Conservation (phyloP, 2,329 filamentous ascomycete species). For the Penicillium polonicum region DNA sequence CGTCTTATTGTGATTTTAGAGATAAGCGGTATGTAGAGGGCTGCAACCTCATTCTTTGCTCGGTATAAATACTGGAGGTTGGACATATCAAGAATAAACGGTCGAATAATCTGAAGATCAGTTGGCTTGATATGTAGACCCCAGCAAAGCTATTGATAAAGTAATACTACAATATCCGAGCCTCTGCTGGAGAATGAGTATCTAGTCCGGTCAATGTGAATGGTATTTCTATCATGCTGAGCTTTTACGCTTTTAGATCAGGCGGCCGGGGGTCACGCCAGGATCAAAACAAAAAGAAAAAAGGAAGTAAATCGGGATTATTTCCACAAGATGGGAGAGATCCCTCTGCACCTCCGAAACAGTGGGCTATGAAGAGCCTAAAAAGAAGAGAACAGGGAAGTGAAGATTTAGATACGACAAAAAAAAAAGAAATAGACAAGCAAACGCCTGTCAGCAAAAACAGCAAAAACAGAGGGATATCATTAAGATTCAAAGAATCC, state of each 20-base stretch:
- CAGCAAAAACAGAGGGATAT: constrained; percentile 30
- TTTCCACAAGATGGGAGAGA: background rate
- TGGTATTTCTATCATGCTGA: constrained; percentile 26
- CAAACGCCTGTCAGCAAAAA: constrained; percentile 20
- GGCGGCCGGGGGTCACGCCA: constrained; percentile 3
- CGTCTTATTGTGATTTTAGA: no score
- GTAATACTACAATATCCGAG: no score
- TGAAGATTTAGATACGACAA: constrained; percentile 4
- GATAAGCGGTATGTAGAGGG: no score
- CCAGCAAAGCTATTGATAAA: no score
- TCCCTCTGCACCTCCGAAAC: background rate
- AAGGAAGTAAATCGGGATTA: constrained; percentile 3
- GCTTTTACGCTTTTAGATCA: constrained; percentile 25
- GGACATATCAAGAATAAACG: no score
- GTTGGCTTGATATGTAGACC: no score
- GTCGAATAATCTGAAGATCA: no score
- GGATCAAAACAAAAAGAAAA: constrained; percentile 7
- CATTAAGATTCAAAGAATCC: constrained; percentile 30
- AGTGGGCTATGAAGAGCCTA: constrained; percentile 5
- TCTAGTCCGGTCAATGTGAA: constrained; percentile 1
- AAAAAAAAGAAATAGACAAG: constrained; percentile 13
- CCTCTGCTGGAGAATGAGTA: background rate
- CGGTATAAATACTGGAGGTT: no score
- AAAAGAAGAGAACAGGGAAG: constrained; percentile 11
- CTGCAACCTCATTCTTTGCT: no score